Evolutionary conservation across 345 rosid genomes (phyloP), one percentile per base, ranked within the genome.

Genomic region (Boechera divaricarpa): DNA sequence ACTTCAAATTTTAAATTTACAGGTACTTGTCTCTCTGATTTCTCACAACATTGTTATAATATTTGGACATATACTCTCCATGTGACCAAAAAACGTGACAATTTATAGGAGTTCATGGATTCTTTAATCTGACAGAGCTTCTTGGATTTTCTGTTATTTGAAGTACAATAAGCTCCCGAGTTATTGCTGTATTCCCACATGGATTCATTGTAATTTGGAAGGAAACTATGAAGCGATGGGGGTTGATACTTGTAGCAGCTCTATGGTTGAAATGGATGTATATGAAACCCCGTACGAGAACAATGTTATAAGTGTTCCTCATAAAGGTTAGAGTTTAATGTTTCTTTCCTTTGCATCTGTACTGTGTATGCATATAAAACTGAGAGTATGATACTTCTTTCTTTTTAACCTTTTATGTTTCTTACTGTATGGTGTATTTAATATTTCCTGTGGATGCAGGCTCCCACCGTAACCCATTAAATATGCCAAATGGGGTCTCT

Each of bases 231-330:
- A 77, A 76, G 85, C 82, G 67, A 33, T 80, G 47, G 82, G 85
- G 38, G 71, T 55, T 81, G 94, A 89, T 79, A 83, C 81, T 65
- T 79, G 76, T 35, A 74, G 81, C 75, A 82, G 87, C 79, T 88
- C 88, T 51, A 84, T 83, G 18, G 89, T 86, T 67, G 98, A 92
- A 81, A 95, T 95, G 99, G 99, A 95, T 82, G 92, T 95, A 0
- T 81, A 87, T 75, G 99, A 89, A 76, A 68, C 83, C 45, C 58
- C 63, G 35, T 77, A 66, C 67, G 87, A 69, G 66, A 80, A 77
- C 49, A 82, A 60, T 21, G 70, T 75, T 53, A 69, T 49, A 56
- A 82, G 70, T 59, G 60, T 74, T 73, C 77, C 87, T 68, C 82
- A 66, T 69, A 83, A 80, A 29, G 92, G 97, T 94, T 63, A 79